phyloP scores from a whole-genome alignment of 371 early-diverging fungal genomes.

The Actinomortierella wolfii region DNA sequence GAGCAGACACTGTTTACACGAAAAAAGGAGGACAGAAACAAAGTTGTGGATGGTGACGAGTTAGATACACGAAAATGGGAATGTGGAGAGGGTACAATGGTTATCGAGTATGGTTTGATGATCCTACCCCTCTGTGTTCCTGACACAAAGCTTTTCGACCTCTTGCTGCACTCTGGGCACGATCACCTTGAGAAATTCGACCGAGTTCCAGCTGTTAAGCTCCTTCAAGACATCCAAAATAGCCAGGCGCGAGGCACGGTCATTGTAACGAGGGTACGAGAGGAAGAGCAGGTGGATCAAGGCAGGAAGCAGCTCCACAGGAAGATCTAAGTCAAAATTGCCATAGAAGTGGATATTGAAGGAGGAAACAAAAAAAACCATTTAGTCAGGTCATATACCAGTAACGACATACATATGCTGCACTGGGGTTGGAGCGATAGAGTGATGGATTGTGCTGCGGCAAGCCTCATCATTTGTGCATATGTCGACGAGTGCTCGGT shows the following conservation, averaged over 20 bases:
- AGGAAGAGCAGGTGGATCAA: conserved; percentile 59
- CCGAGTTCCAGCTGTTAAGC: conserved; percentile 63
- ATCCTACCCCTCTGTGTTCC: conserved; percentile 58
- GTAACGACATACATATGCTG: too few species aligned
- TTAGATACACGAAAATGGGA: conserved; percentile 2
- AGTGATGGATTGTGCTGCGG: too few species aligned
- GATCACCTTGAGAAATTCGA: conserved; percentile 57
- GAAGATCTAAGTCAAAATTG: conserved; percentile 51
- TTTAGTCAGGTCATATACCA: too few species aligned
- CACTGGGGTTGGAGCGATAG: too few species aligned
- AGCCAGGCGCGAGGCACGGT: conserved; percentile 61
- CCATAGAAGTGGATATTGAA: too few species aligned
- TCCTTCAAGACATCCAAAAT: conserved; percentile 65
- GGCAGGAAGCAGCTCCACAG: conserved; percentile 57
- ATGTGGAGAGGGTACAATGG: too few species aligned
- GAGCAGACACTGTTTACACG: conserved; percentile 46
- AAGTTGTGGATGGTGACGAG: conserved; percentile 5
- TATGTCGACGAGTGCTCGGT: too few species aligned
- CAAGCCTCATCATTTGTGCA: too few species aligned
- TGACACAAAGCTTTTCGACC: conserved; percentile 56
- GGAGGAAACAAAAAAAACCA: too few species aligned
- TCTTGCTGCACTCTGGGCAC: conserved; percentile 59
- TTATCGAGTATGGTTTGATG: too few species aligned
- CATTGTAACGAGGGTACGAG: conserved; percentile 68
- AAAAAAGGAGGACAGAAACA: neutral